Conservation (phyloP, 2,329 filamentous ascomycete genomes). For the Fusarium albosuccineum region DNA sequence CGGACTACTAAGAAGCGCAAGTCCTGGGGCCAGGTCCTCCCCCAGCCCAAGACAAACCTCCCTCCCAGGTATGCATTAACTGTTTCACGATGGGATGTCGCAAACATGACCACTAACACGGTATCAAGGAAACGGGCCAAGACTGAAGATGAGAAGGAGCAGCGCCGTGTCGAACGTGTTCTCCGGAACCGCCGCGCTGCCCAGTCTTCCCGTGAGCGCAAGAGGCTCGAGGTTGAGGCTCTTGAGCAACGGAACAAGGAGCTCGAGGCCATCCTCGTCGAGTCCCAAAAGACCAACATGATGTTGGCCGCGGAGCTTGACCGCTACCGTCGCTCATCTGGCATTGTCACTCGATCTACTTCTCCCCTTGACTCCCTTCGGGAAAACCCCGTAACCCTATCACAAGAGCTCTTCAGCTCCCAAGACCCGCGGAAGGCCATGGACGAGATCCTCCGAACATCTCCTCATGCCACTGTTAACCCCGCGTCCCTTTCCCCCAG, state of each 20-base stretch:
- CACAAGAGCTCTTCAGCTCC: constrained; percentile 69
- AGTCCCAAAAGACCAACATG: constrained; percentile 68
- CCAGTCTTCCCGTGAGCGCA: constrained; percentile 95
- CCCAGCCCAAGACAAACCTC: constrained; percentile 95
- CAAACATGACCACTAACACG: constrained; percentile 42
- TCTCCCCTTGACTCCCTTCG: constrained; percentile 59
- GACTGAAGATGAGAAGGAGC: constrained; percentile 98
- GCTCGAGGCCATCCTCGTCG: constrained; percentile 72
- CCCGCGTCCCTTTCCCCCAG: constrained; percentile 72
- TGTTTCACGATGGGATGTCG: neutral
- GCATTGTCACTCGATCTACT: constrained; percentile 56
- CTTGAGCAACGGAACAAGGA: constrained; percentile 82
- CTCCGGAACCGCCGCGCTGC: constrained; percentile 95
- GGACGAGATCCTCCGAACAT: constrained; percentile 55
- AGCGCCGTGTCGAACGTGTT: constrained; percentile 95
- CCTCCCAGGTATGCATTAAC: constrained; percentile 78
- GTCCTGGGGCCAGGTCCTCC: constrained; percentile 97
- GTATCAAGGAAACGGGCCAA: constrained; percentile 88
- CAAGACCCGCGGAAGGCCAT: constrained; percentile 56
- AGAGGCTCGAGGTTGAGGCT: constrained; percentile 88
- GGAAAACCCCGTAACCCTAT: constrained; percentile 67
- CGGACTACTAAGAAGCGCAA: constrained; percentile 93
- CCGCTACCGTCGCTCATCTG: constrained; percentile 60
- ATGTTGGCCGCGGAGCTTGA: constrained; percentile 64
- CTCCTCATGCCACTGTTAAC: constrained; percentile 65